These are phyloP conservation scores for Wilhelminamyces savonicus DNA, from an alignment of 805 yeast genomes.

Conservation along the genomic window DNA sequence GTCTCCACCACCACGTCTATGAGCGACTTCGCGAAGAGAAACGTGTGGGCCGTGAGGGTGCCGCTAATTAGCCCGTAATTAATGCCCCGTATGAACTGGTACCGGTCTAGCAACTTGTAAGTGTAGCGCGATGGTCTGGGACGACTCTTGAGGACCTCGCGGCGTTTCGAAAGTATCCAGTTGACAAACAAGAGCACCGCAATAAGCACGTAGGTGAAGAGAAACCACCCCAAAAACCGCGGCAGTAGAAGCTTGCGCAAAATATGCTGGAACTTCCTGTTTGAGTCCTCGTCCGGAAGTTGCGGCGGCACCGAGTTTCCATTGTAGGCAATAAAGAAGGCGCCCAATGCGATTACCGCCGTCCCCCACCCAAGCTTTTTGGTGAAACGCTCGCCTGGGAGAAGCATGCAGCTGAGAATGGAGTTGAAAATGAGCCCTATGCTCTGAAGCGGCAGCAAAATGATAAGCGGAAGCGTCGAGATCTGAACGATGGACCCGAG, in stretches of 20 bases:
- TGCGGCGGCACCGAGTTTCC: slow-evolving; percentile 53
- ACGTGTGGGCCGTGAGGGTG: slow-evolving; percentile 75
- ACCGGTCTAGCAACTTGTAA: slow-evolving; percentile 9
- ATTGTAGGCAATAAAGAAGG: slow-evolving; percentile 67
- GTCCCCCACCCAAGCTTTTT: slow-evolving; percentile 57
- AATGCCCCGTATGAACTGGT: slow-evolving; percentile 45
- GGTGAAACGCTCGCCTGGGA: slow-evolving; percentile 67
- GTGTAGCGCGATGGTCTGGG: slow-evolving; percentile 1
- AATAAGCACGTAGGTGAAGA: slow-evolving; percentile 25
- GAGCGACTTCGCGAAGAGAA: slow-evolving; percentile 77
- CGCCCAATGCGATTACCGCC: slow-evolving; percentile 61
- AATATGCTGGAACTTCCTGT: slow-evolving; percentile 33
- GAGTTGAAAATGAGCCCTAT: slow-evolving; percentile 86
- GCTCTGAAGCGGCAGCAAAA: slow-evolving; percentile 78
- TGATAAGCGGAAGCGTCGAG: slow-evolving; percentile 73
- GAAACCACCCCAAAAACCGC: slow-evolving; percentile 56
- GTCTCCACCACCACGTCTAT: slow-evolving; percentile 59
- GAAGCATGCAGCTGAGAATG: slow-evolving; percentile 53
- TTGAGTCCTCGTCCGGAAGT: slow-evolving; percentile 13
- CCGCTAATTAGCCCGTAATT: slow-evolving; percentile 68
- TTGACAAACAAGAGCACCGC: slow-evolving; percentile 18
- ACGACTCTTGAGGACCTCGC: slow-evolving; percentile 2
- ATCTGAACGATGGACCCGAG: slow-evolving; percentile 81
- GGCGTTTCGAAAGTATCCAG: slow-evolving; percentile 10
- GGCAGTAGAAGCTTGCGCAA: slow-evolving; percentile 28